Base-by-base conservation (phyloP, 2,329 filamentous ascomycete genomes). In the Zelopaecilomyces penicillatus region DNA sequence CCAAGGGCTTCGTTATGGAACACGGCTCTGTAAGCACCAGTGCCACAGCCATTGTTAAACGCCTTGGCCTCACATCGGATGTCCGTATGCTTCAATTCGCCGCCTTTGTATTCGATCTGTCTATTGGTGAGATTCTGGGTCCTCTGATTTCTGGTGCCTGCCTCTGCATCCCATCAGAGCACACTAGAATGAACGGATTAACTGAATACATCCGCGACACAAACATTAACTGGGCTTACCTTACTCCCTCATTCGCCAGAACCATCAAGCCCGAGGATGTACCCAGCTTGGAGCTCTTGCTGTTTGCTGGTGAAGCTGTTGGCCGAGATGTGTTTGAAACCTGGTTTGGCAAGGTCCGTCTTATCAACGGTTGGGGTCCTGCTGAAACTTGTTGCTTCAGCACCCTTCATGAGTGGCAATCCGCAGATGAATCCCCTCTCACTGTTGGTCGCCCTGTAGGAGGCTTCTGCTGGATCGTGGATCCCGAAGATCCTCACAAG, bases 321-420 rank as follows among this genome's bases (percentile, higher is more conserved):
- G 27, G 34, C 0, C 29, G 30, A 6, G 44, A 47, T 7, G 35
- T 53, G 7, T 9, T 52, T 2, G 45, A 50, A 4, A 19, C 10
- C 10, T 54, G 51, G 51, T 39, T 43, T 38, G 44, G 41, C 11
- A 37, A 46, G 9, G 46, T 45, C 35, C 40, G 42, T 8, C 27
- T 55, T 7, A 10, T 54, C 5, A 54, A 55, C 19, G 48, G 39
- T n/a, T 54, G 52, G 34, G 53, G 53, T 1, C 53, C 53, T 2
- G 49, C 53, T 2, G 52, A 52, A 38, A 48, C 45, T 7, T 50
- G 45, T 12, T 39, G 44, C 1, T 44, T 41, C 19, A 42, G 44
- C 29, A 45, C 49, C 12, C 26, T 49, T 6, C 47, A 51, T 34
- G 37, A 47, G 8, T 47, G 45, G 45, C 30, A 43, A 9, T 42